Percentiles rank a stretch among this genome's conserved stretches.
Conservation (phyloP, 1,284 basidiomycete species). For the Inonotus hispidus region DNA sequence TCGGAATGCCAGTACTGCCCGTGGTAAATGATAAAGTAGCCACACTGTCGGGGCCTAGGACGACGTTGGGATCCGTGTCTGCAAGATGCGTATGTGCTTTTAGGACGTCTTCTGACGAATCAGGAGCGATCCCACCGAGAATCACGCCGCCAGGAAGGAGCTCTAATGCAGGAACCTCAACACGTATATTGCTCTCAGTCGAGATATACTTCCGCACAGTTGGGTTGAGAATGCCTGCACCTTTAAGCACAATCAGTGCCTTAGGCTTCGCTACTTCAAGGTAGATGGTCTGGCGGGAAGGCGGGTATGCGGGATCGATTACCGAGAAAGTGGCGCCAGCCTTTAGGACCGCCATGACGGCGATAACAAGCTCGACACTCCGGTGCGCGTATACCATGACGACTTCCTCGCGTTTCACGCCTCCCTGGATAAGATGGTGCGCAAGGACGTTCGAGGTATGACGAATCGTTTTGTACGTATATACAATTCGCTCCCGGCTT, state of each 20-base stretch:
- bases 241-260: constrained; percentile 89
- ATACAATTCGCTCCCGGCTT: constrained; percentile 56
- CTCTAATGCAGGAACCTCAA: constrained; percentile 89
- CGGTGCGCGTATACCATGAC: constrained; percentile 99
- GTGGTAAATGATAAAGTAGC: constrained; percentile 97
- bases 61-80: constrained; percentile 72
- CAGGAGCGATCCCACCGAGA: constrained; percentile 51
- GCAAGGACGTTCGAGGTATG: constrained; percentile 87
- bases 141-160: constrained; percentile 62
- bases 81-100: constrained; percentile 45
- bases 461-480: constrained; percentile 81
- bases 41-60: constrained; percentile 90
- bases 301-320: constrained; percentile 97
- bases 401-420: constrained; percentile 90
- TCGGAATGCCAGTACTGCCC: constrained; percentile 97
- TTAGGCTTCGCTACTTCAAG: constrained; percentile 91
- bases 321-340: constrained; percentile 97
- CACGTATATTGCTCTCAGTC: constrained; percentile 80
- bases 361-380: constrained; percentile 94
- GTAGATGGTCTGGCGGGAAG: constrained; percentile 93
- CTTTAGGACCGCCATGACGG: constrained; percentile 96
- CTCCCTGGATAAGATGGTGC: constrained; percentile 83
- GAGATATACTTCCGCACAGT: constrained; percentile 84
- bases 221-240: constrained; percentile 80
- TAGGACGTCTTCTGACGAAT: constrained; percentile 45